Evolutionary conservation across 768 basidiomycete genomes (phyloP).

Genomic region (Hebeloma cylindrosporum): DNA sequence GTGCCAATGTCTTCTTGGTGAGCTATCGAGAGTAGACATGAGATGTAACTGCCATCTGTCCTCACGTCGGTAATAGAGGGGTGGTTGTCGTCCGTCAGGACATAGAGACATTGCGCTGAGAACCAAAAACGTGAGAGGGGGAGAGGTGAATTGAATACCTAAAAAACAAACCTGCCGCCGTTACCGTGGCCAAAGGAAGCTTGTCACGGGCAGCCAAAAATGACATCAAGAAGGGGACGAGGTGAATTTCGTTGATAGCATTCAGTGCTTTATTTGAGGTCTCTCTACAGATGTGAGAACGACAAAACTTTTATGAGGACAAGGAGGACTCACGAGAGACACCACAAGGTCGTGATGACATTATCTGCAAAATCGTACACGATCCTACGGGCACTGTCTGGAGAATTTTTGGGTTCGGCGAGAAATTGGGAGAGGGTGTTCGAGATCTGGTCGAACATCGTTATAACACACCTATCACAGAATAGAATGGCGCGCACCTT

Average conservation of each 20-base stretch:
- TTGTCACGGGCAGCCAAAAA: constrained; percentile 73
- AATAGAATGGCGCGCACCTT: constrained; percentile 51
- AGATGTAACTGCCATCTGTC: constrained; percentile 56
- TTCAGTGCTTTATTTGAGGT: constrained; percentile 90
- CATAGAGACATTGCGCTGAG: constrained; percentile 88
- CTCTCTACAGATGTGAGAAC: constrained; percentile 56
- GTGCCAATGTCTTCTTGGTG: constrained; percentile 35
- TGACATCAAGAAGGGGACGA: constrained; percentile 87
- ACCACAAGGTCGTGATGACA: constrained; percentile 91
- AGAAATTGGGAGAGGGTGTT: constrained; percentile 67
- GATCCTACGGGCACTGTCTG: constrained; percentile 70
- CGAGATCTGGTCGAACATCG: constrained; percentile 57
- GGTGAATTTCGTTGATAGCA: constrained; percentile 78
- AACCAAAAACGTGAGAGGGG: neutral
- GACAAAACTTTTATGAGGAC: neutral
- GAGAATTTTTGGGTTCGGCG: constrained; percentile 54
- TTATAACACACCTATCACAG: constrained; percentile 3
- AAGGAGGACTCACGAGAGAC: constrained; percentile 74
- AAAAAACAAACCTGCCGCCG: constrained; percentile 67
- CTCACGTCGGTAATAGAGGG: constrained; percentile 68
- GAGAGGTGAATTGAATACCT: neutral
- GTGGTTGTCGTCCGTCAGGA: constrained; percentile 89
- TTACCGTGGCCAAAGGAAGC: constrained; percentile 69
- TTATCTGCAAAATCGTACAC: constrained; percentile 91
- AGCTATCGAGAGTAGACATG: constrained; percentile 65